phyloP scores from a whole-genome alignment of 108 stramenopile species.

The Pseudonitzschia pungens region DNA sequence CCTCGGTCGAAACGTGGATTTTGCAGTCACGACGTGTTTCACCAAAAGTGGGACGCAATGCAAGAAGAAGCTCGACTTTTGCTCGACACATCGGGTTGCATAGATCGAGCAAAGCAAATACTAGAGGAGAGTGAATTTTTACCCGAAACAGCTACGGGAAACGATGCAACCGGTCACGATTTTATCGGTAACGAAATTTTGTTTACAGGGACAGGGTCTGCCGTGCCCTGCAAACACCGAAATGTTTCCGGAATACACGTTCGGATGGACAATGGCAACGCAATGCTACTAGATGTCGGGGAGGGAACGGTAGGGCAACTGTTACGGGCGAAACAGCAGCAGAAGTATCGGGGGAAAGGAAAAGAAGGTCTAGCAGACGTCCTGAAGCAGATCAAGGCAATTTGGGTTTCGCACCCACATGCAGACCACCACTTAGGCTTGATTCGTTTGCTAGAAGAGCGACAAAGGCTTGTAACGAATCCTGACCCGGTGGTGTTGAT shows the following conservation, averaged over 20 bases:
- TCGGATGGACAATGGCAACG: slow-evolving; percentile 52
- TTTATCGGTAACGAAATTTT: slow-evolving; percentile 56
- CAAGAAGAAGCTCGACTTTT: slow-evolving; percentile 2
- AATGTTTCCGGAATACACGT: slow-evolving; percentile 93
- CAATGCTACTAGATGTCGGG: slow-evolving; percentile 90
- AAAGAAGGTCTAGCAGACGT: background rate
- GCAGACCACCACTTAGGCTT: slow-evolving; percentile 98
- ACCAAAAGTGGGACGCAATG: slow-evolving; percentile 6
- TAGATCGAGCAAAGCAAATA: slow-evolving; percentile 1
- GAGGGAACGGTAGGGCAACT: slow-evolving; percentile 96
- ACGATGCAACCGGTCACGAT: background rate
- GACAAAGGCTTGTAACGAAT: slow-evolving; percentile 36
- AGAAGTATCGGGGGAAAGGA: slow-evolving; percentile 9
- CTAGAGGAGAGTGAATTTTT: background rate
- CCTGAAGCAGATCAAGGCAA: slow-evolving; percentile 66
- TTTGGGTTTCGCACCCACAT: slow-evolving; percentile 97
- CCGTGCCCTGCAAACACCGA: slow-evolving; percentile 96
- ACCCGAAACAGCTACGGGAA: background rate
- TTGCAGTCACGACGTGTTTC: background rate
- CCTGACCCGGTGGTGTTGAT: slow-evolving; percentile 75
- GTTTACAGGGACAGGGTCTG: slow-evolving; percentile 97
- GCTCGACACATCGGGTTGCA: slow-evolving; percentile 23
- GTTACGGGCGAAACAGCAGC: slow-evolving; percentile 54
- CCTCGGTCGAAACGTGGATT: slow-evolving; percentile 55
- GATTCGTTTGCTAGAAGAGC: slow-evolving; percentile 74